Percentiles rank a stretch among this genome's conserved stretches.
phyloP scores from a whole-genome alignment of 1,284 basidiomycete genomes.

The Butyriboletus appendiculatus region DNA sequence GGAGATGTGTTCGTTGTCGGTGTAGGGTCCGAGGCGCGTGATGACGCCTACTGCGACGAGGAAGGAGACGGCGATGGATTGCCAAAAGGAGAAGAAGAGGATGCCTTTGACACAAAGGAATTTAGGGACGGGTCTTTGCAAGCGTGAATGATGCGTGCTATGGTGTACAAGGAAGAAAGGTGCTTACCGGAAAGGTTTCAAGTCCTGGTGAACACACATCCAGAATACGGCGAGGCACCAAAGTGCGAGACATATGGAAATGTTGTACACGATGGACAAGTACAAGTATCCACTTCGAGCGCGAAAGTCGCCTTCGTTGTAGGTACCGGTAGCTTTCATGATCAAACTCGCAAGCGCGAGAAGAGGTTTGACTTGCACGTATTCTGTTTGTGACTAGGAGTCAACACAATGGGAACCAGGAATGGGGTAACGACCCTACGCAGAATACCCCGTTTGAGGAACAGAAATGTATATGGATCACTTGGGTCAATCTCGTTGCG shows the following conservation, averaged over 20 bases:
- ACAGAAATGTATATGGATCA: slow-evolving; percentile 93
- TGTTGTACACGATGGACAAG: slow-evolving; percentile 81
- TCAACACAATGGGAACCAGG: slow-evolving; percentile 1
- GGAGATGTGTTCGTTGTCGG: slow-evolving; percentile 88
- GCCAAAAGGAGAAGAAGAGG: slow-evolving; percentile 99
- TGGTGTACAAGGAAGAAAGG: slow-evolving; percentile 1
- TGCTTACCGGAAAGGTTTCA: slow-evolving; percentile 82
- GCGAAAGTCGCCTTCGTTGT: slow-evolving; percentile 87
- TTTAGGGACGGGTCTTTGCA: slow-evolving; percentile 75
- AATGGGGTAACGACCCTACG: slow-evolving; percentile 55
- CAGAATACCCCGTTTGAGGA: slow-evolving; percentile 91
- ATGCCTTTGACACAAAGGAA: slow-evolving; percentile 99
- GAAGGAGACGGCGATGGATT: slow-evolving; percentile 84
- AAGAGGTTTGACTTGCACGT: slow-evolving; percentile 95
- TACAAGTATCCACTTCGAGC: slow-evolving; percentile 91
- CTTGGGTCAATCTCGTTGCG: slow-evolving; percentile 83
- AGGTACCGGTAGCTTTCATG: slow-evolving; percentile 85
- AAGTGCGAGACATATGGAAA: slow-evolving; percentile 71
- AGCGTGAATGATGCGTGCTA: background rate
- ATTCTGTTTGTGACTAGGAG: slow-evolving; percentile 58
- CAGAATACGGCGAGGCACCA: slow-evolving; percentile 96
- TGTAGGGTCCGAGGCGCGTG: slow-evolving; percentile 82
- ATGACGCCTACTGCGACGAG: slow-evolving; percentile 84
- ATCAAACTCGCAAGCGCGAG: slow-evolving; percentile 85
- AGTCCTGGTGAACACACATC: slow-evolving; percentile 84